A percentile compares a stretch with the other conserved stretches of the same genome.
Conservation (phyloP, 2,329 filamentous ascomycete species). For the Aphanoascus verrucosus region DNA sequence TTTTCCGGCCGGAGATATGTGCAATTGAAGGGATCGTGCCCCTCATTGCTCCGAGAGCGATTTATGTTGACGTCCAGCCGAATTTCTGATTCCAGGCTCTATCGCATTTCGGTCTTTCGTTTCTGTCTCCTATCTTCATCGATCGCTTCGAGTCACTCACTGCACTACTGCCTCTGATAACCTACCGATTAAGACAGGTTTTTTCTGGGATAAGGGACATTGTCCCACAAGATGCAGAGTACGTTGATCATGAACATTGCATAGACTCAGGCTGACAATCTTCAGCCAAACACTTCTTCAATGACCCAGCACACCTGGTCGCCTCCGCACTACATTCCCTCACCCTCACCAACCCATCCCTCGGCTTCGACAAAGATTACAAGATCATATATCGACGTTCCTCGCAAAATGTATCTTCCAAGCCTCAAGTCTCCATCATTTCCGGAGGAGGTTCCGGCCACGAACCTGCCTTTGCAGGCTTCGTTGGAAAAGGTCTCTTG, state of each 20-base stretch:
- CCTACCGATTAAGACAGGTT: neutral
- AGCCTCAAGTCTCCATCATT: slow-evolving; percentile 63
- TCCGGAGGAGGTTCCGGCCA: slow-evolving; percentile 85
- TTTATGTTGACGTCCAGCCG: too few relatives aligned
- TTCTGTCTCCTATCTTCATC: neutral
- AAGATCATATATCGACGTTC: slow-evolving; percentile 75
- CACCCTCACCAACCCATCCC: slow-evolving; percentile 71
- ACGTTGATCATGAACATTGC: slow-evolving; percentile 12
- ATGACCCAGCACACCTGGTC: slow-evolving; percentile 70
- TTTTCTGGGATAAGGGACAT: neutral
- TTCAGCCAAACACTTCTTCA: slow-evolving; percentile 71
- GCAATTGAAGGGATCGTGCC: too few relatives aligned
- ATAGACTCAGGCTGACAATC: slow-evolving; percentile 9
- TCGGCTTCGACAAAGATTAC: slow-evolving; percentile 65
- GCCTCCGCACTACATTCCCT: slow-evolving; percentile 63
- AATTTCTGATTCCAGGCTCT: too few relatives aligned
- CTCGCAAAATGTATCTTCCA: slow-evolving; percentile 33
- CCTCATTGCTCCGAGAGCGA: too few relatives aligned
- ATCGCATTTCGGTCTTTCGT: neutral
- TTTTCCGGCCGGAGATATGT: too few relatives aligned
- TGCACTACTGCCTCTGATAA: neutral
- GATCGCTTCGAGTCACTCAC: neutral
- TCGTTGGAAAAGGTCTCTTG: slow-evolving; percentile 72
- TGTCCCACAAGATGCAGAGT: slow-evolving; percentile 28
- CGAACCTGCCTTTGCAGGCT: slow-evolving; percentile 76